These are phyloP conservation scores for Anisodus acutangulus DNA, from an alignment of 257 asterid genomes.

Conservation along the genomic window DNA sequence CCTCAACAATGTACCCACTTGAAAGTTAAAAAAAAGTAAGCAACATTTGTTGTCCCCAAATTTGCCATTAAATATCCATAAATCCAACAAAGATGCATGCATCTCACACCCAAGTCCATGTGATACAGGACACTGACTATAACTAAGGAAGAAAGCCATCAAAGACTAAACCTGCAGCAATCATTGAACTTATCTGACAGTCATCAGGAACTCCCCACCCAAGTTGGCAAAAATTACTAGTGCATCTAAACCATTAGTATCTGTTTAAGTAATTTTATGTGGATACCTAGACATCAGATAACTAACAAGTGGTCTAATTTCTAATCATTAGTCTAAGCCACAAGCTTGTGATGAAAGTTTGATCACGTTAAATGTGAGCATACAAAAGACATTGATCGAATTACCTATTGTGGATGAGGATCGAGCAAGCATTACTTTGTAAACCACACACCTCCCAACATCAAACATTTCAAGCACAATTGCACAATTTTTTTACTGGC, in stretches of 20 bases:
- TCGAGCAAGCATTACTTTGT: background rate
- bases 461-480: background rate
- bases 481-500: background rate
- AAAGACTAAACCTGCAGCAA: conserved; percentile 1
- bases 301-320: conserved; percentile 12
- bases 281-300: conserved; percentile 2
- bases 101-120: conserved; percentile 24
- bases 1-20: background rate
- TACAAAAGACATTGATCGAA: background rate
- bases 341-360: background rate
- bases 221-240: background rate
- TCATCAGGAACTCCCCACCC: background rate
- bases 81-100: conserved; percentile 28
- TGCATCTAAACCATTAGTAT: background rate
- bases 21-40: background rate
- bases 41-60: background rate
- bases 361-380: background rate
- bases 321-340: background rate
- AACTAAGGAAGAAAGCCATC: conserved; percentile 22
- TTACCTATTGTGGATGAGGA: background rate
- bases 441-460: background rate
- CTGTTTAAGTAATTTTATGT: background rate
- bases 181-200: conserved; percentile 11
- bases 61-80: conserved; percentile 14
- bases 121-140: conserved; percentile 6